These are phyloP conservation scores for Planoprotostelium fungivorum DNA, from an alignment of 78 protist genomes.

Conservation along the genomic window DNA sequence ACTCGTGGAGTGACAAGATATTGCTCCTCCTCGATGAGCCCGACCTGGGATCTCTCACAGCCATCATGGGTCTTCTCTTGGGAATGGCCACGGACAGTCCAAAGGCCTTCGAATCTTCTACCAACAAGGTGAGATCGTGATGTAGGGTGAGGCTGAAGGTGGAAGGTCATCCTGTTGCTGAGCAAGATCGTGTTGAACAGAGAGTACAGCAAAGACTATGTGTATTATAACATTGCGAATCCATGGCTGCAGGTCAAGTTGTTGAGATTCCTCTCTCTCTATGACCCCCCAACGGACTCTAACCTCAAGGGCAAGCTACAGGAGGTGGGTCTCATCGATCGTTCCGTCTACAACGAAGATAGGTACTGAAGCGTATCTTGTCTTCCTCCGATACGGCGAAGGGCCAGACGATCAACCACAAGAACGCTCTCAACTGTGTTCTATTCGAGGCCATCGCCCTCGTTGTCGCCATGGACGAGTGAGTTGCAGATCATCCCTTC, in stretches of 20 bases:
- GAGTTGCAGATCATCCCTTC: constrained; percentile 3
- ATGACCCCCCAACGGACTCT: constrained; percentile 75
- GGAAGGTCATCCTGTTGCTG: background rate
- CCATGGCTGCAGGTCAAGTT: constrained; percentile 95
- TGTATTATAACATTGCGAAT: constrained; percentile 85
- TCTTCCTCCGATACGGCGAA: constrained; percentile 66
- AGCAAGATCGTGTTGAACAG: constrained; percentile 50
- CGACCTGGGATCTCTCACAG: constrained; percentile 78
- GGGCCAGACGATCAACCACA: constrained; percentile 64
- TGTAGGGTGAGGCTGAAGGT: background rate
- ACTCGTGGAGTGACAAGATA: constrained; percentile 17
- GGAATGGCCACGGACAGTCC: constrained; percentile 50
- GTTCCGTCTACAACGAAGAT: constrained; percentile 9
- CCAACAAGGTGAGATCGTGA: background rate
- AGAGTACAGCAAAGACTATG: constrained; percentile 75
- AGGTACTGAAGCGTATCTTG: constrained; percentile 66
- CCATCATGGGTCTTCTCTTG: constrained; percentile 61
- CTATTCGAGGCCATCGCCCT: constrained; percentile 89
- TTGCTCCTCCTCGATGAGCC: constrained; percentile 68
- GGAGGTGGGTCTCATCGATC: background rate
- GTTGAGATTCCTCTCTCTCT: constrained; percentile 85
- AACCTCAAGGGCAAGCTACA: background rate
- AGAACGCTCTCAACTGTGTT: constrained; percentile 83
- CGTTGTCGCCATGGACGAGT: constrained; percentile 70
- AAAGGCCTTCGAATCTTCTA: constrained; percentile 42